phyloP scores from a whole-genome alignment of 305 asterid species.

The Plantago coronopus region DNA sequence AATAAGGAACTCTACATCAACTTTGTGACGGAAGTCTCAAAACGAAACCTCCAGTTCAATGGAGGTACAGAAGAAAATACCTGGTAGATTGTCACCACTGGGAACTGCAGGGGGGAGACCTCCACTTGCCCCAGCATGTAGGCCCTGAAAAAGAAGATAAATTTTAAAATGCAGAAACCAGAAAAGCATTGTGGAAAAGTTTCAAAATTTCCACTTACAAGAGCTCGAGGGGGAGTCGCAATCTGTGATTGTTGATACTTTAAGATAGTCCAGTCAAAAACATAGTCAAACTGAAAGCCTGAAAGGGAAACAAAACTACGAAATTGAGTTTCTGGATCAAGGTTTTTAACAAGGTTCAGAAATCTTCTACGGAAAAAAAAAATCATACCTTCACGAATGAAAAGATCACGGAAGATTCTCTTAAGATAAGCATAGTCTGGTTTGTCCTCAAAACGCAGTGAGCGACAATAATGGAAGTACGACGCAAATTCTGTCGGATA shows the following conservation, averaged over 20 bases:
- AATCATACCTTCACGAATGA: slow-evolving; percentile 86
- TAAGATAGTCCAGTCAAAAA: slow-evolving; percentile 95
- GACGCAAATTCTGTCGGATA: slow-evolving; percentile 95
- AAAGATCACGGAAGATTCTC: slow-evolving; percentile 91
- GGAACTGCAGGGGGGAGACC: slow-evolving; percentile 87
- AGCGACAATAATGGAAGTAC: slow-evolving; percentile 95
- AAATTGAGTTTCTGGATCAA: neutral
- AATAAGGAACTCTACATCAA: no score
- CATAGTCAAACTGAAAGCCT: slow-evolving; percentile 97
- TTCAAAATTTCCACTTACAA: slow-evolving; percentile 43
- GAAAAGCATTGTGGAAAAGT: neutral
- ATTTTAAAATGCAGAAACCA: slow-evolving; percentile 9
- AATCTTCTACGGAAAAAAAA: slow-evolving; percentile 10
- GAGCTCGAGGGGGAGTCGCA: slow-evolving; percentile 75
- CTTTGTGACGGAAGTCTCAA: neutral
- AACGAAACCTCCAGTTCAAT: neutral
- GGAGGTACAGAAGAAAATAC: slow-evolving; percentile 28
- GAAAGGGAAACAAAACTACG: slow-evolving; percentile 20
- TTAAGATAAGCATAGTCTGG: slow-evolving; percentile 97
- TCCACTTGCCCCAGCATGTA: slow-evolving; percentile 73
- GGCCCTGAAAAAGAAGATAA: slow-evolving; percentile 46
- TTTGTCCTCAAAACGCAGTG: slow-evolving; percentile 88
- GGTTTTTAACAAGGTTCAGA: neutral
- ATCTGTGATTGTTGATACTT: slow-evolving; percentile 95
- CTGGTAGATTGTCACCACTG: slow-evolving; percentile 57